Conservation (phyloP, 306 rosid genomes). For the Rosa multiflora region DNA sequence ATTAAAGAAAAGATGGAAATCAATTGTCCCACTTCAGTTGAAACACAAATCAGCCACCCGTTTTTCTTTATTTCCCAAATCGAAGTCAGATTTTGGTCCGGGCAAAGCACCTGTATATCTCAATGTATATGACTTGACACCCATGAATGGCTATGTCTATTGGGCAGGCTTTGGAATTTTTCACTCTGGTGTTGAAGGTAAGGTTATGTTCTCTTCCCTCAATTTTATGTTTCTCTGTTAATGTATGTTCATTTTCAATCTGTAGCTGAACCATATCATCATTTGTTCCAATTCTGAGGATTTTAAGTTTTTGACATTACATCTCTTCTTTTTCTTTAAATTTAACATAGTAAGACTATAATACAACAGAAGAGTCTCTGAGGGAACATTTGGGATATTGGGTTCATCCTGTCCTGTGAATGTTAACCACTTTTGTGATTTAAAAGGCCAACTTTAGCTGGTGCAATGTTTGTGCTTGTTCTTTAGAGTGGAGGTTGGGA, state of each 20-base stretch:
- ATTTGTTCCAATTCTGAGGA: background rate
- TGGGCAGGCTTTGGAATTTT: slow-evolving; percentile 98
- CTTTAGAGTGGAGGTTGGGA: background rate
- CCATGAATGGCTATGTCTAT: slow-evolving; percentile 87
- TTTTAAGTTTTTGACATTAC: background rate
- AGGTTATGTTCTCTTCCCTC: slow-evolving; percentile 15
- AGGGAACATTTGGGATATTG: background rate
- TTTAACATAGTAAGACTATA: background rate
- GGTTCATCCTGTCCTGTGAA: background rate
- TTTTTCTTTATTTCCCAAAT: slow-evolving; percentile 71
- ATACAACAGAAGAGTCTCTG: background rate
- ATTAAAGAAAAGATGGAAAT: slow-evolving; percentile 78
- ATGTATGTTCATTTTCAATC: background rate
- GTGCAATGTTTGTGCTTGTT: background rate
- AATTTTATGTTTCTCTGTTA: background rate
- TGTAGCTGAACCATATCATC: background rate
- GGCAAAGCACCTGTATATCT: slow-evolving; percentile 82
- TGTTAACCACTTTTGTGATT: background rate
- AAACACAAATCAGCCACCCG: slow-evolving; percentile 71
- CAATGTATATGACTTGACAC: slow-evolving; percentile 92
- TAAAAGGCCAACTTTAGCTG: background rate
- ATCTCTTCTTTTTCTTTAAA: background rate
- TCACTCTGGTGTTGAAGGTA: slow-evolving; percentile 99
- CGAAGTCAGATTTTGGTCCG: slow-evolving; percentile 57
- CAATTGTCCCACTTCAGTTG: slow-evolving; percentile 61